Evolutionary conservation across 2,329 filamentous ascomycete species (phyloP), one percentile per base, ranked within the genome.

Genomic region (Xylaria sp.): DNA sequence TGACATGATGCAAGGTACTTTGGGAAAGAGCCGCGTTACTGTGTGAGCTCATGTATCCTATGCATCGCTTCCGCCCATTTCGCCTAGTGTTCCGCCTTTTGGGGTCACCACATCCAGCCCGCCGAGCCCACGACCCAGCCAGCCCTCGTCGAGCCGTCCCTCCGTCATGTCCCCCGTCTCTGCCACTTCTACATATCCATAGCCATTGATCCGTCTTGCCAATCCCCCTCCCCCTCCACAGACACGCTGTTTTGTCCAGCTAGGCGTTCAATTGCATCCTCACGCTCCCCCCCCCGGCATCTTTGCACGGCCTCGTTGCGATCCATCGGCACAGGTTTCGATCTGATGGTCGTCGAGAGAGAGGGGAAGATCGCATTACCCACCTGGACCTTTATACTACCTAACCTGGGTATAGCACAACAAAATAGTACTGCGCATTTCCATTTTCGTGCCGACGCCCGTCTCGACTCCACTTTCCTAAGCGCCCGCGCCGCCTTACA

Each of bases 251-350:
- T 42, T 44, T 47, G 13, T n/a, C n/a, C n/a, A n/a, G n/a, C 48
- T 41, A 39, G 52, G 37, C 29, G 26, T 56, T 52, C 51, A 40
- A 54, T 52, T 39, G 34, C n/a, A n/a, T n/a, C n/a, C 4, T 44
- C 34, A 45, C 43, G 43, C 50, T 50, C 56, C 58, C 45, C 44
- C 48, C 21, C 48, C 47, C 34, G 50, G 51, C 43, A 48, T 43
- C 42, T 48, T 61, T 63, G 64, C 64, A 67, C 63, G 66, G 63
- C 66, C 64, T 59, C 63, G 19, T 61, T 61, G 40, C 48, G 54
- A 56, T 55, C 49, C 45, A 44, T 58, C 24, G 56, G 54, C 56
- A 55, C 60, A 52, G 50, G 53, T 59, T 57, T 57, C 54, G 59
- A 62, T 60, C 59, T 55, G 51, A 60, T 55, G 57, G 52, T 57